Evolutionary conservation across 345 rosid genomes (phyloP), one percentile per base, ranked within the genome.

Genomic region (Trapa incisa): DNA sequence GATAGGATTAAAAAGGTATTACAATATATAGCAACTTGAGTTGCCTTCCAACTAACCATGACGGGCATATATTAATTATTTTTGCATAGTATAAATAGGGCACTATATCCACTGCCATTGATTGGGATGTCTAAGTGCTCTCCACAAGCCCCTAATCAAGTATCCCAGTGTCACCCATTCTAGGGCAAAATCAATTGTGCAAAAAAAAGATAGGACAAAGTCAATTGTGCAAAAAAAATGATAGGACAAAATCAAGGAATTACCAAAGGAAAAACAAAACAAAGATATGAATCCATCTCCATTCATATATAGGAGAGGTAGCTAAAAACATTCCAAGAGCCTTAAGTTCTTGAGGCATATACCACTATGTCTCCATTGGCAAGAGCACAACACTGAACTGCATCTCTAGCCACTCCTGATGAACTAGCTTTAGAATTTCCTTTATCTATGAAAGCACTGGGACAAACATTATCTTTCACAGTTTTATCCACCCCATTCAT

Each of bases 331-430:
- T 43, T 35, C 15, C 29, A 37, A 63, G 39, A 66, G 9, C 33
- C 39, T 42, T 39, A 36, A 72, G 48, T 68, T 70, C 75, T 67
- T 62, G 65, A 65, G 67, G 71, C 71, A 74, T 92, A 82, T 87
- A 95, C 99, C 97, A 85, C 96, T 82, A 95, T 72, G 76, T 95
- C 96, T 79, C 98, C 97, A 84, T 85, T 95, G 56, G 94, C 75
- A 72, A 95, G 91, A 64, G 96, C 83, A 75, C 72, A 83, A 75
- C 99, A 91, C 68, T 78, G 81, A 63, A 89, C 86, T 36, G 72
- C 65, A 75, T 89, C 83, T 78, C 99, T 85, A 62, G 94, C 96
- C 38, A 80, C 97, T 73, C 97, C 96, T 64, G 87, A 80, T 62
- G 78, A 81, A 65, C 82, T 85, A 68, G 90, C 89, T 78, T 91